Conservation (phyloP, 176 grass and related monocot genomes). For the Saccharum spontaneum region DNA sequence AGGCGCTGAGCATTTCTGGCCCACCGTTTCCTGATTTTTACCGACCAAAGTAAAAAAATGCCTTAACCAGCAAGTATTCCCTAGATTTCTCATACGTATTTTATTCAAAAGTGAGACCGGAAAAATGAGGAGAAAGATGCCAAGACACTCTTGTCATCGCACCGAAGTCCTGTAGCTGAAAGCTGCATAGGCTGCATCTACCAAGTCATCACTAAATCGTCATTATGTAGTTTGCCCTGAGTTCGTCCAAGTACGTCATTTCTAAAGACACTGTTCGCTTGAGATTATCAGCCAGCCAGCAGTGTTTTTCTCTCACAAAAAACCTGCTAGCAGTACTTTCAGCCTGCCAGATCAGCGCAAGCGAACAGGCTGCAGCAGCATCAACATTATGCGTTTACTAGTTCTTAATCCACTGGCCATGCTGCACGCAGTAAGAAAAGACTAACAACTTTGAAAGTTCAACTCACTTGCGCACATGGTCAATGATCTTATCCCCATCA, state of each 20-base stretch:
- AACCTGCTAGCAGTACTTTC: too few relatives aligned
- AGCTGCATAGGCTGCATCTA: slow-evolving; percentile 2
- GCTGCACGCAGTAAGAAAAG: neutral
- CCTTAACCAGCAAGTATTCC: neutral
- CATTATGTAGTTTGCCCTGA: neutral
- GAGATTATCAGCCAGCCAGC: too few relatives aligned
- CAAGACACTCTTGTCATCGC: neutral
- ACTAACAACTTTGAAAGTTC: neutral
- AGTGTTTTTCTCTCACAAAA: too few relatives aligned
- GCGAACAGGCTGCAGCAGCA: too few relatives aligned
- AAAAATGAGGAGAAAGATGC: neutral
- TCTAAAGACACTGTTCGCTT: neutral
- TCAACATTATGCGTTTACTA: neutral
- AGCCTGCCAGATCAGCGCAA: too few relatives aligned
- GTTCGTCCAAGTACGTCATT: neutral
- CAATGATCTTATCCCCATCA: neutral
- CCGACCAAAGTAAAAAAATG: neutral
- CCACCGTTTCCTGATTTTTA: neutral
- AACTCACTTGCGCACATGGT: neutral
- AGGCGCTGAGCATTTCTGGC: neutral
- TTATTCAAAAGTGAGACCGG: neutral
- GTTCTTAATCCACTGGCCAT: neutral
- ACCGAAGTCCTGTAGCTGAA: neutral
- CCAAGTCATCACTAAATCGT: neutral
- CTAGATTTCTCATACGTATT: neutral